Conservation (phyloP, 345 rosid genomes). For the Euphorbia tirucalli region DNA sequence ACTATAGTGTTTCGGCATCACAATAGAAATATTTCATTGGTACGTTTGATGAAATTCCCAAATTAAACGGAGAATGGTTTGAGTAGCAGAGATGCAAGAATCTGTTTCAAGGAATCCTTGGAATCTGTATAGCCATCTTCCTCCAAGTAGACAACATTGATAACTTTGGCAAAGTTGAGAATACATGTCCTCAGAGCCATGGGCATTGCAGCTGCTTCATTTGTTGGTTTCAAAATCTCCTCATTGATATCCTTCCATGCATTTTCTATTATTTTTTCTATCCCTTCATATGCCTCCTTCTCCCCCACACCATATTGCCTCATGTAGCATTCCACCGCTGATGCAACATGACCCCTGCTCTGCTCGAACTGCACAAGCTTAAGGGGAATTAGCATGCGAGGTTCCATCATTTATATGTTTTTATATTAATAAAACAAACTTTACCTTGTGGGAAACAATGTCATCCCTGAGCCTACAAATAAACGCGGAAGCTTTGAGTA, state of each 20-base stretch:
- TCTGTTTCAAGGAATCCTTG: not conserved
- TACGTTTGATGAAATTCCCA: too few species aligned
- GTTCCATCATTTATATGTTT: too few species aligned
- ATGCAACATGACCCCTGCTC: conserved; percentile 22
- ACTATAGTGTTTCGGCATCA: too few species aligned
- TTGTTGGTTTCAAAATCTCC: not conserved
- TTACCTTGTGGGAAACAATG: conserved; percentile 18
- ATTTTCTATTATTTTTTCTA: not conserved
- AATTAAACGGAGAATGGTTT: not conserved
- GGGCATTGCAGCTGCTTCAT: not conserved
- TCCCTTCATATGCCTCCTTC: not conserved
- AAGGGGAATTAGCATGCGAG: too few species aligned
- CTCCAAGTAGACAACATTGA: not conserved
- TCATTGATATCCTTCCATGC: conserved; percentile 1
- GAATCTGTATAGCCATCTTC: not conserved
- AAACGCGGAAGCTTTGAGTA: not conserved
- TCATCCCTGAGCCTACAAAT: conserved; percentile 23
- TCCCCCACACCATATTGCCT: not conserved
- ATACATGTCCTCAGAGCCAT: not conserved
- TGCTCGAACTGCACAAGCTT: conserved; percentile 29
- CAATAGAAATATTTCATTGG: too few species aligned
- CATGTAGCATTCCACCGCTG: conserved; percentile 20
- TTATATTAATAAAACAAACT: too few species aligned
- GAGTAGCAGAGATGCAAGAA: not conserved
- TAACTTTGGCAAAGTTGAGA: not conserved